These are phyloP conservation scores for Talaromyces sp. DNA, from an alignment of 2,329 filamentous ascomycete genomes.

Conservation along the genomic window DNA sequence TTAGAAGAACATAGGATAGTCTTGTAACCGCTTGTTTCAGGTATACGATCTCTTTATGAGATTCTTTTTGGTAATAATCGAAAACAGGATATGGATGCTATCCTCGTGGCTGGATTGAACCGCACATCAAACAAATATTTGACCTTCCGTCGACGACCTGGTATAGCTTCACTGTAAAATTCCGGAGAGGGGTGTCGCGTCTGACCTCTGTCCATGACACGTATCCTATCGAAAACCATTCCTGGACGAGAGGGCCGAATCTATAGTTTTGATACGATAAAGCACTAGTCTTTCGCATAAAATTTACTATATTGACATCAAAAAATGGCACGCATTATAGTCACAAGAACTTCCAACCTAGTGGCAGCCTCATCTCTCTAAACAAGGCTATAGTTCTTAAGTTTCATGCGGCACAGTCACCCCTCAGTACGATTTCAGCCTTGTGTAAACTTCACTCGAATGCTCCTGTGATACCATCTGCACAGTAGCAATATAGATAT, in stretches of 20 bases:
- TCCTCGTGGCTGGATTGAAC: neutral
- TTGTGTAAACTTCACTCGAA: neutral
- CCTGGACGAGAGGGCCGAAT: neutral
- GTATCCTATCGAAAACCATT: neutral
- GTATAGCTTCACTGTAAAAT: neutral
- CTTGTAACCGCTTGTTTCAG: neutral
- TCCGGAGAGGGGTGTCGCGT: neutral
- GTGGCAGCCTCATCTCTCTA: neutral
- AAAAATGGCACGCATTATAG: neutral
- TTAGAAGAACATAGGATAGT: neutral
- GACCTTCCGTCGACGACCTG: neutral
- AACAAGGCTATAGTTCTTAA: neutral
- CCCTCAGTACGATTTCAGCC: neutral
- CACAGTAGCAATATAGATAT: neutral
- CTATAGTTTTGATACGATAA: neutral
- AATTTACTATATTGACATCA: neutral
- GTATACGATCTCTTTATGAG: too few relatives aligned
- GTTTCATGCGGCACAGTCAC: constrained; percentile 7
- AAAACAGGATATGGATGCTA: too few relatives aligned
- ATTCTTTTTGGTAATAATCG: too few relatives aligned
- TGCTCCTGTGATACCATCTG: neutral
- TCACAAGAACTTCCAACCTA: neutral
- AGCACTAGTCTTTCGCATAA: neutral
- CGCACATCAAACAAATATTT: neutral
- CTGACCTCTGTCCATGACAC: neutral